These are phyloP conservation scores for Fomitopsis palustris DNA, from an alignment of 1,284 basidiomycete species.

Conservation along the genomic window DNA sequence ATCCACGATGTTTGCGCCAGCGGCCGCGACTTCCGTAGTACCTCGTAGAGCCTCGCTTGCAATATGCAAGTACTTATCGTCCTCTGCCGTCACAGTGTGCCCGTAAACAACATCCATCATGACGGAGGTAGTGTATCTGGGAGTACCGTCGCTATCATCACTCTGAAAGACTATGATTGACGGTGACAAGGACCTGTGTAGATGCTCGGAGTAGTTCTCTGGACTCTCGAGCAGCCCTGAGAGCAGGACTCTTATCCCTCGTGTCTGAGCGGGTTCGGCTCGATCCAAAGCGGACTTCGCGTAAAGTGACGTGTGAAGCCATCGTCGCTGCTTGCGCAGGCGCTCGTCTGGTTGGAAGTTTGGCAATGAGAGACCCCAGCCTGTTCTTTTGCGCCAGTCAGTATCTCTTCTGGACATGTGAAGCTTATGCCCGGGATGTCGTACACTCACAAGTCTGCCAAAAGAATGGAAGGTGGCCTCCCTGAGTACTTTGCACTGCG, in stretches of 20 bases:
- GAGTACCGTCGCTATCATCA: background rate
- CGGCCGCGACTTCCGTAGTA: conserved; percentile 43
- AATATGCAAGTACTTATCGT: conserved; percentile 25
- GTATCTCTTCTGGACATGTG: background rate
- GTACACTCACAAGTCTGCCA: background rate
- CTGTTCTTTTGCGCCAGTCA: conserved; percentile 3
- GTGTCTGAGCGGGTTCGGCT: conserved; percentile 8
- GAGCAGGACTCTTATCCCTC: background rate
- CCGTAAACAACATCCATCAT: conserved; percentile 25
- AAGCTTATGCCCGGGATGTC: too few species aligned
- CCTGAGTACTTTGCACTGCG: conserved; percentile 36
- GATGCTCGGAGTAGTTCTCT: background rate
- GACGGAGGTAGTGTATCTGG: conserved; percentile 18
- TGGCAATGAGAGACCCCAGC: background rate
- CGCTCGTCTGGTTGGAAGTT: background rate
- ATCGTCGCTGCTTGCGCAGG: conserved; percentile 18
- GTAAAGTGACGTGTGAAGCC: conserved; percentile 27
- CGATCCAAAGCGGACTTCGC: conserved; percentile 14
- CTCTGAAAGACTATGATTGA: too few species aligned
- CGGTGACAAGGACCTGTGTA: background rate
- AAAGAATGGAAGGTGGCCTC: conserved; percentile 20
- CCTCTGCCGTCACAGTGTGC: conserved; percentile 23
- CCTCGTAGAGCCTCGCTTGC: conserved; percentile 45
- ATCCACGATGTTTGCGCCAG: conserved; percentile 50
- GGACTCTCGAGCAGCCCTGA: background rate